phyloP scores from a whole-genome alignment of 2,329 filamentous ascomycete genomes.

The Colletotrichum sp. region DNA sequence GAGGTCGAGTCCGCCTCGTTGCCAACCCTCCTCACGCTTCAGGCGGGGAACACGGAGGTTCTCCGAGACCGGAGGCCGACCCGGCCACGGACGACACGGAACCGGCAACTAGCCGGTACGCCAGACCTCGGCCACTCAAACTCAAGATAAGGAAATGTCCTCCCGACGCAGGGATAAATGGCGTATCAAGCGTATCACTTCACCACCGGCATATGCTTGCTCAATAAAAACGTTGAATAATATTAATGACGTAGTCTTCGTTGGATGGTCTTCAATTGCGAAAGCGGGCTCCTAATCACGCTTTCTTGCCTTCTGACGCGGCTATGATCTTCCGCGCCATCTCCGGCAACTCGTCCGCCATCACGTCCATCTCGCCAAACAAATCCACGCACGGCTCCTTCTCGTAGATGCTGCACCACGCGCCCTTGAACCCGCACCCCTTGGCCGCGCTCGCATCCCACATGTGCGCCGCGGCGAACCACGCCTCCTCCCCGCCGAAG shows the following conservation, averaged over 20 bases:
- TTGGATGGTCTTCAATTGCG: not conserved
- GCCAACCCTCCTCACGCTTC: not conserved
- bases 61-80: slow-evolving; percentile 14
- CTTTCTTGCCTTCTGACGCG: slow-evolving; percentile 13
- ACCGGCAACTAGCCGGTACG: slow-evolving; percentile 15
- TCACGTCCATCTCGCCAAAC: slow-evolving; percentile 58
- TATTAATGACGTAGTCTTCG: not conserved
- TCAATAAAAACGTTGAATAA: not conserved
- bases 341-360: slow-evolving; percentile 47
- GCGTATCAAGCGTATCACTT: not conserved
- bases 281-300: not conserved
- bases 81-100: not conserved
- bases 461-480: slow-evolving; percentile 65
- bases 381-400: slow-evolving; percentile 53
- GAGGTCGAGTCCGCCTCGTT: not conserved
- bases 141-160: not conserved
- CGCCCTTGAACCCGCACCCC: slow-evolving; percentile 55
- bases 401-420: slow-evolving; percentile 59
- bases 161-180: not conserved
- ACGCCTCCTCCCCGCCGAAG: slow-evolving; percentile 45
- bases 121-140: not conserved
- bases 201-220: not conserved
- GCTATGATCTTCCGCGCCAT: slow-evolving; percentile 50
- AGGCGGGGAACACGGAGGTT: not conserved
- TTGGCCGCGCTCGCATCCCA: slow-evolving; percentile 62